Percentiles rank a stretch among this genome's conserved stretches.
Evolutionary conservation across 345 rosid genomes (phyloP).

Genomic region (Gossypium raimondii): DNA sequence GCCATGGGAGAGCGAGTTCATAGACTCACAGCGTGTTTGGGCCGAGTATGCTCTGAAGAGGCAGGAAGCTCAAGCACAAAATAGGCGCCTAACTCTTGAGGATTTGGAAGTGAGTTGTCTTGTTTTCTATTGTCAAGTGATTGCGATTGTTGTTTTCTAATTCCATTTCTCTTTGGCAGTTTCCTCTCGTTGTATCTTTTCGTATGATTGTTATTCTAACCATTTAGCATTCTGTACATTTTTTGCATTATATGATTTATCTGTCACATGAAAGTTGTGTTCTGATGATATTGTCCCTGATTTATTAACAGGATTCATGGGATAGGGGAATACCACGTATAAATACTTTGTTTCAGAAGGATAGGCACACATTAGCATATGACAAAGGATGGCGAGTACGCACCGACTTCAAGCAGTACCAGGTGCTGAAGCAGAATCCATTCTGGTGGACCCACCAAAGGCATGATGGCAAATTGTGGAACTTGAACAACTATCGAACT

Average conservation of each 20-base stretch:
- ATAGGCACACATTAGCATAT: conserved; percentile 90
- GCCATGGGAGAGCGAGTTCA: conserved; percentile 99
- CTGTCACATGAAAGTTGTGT: not conserved
- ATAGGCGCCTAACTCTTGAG: conserved; percentile 95
- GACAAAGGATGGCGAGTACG: conserved; percentile 99
- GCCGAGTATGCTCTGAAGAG: conserved; percentile 99
- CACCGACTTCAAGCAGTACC: conserved; percentile 98
- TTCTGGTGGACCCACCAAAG: conserved; percentile 99
- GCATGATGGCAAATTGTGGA: conserved; percentile 99
- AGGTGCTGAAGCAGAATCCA: conserved; percentile 96
- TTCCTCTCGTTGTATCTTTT: not conserved
- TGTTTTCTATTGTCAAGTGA: not conserved
- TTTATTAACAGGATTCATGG: conserved; percentile 83
- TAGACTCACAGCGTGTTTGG: conserved; percentile 99
- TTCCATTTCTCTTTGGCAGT: not conserved
- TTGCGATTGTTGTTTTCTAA: not conserved
- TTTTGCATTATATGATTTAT: not conserved
- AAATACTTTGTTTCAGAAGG: conserved; percentile 95
- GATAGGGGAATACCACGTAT: conserved; percentile 99
- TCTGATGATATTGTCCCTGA: not conserved
- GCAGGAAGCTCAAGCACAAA: conserved; percentile 99
- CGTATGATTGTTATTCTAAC: not conserved
- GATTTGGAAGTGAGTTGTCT: conserved; percentile 78
- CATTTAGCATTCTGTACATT: not conserved
- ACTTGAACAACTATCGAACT: conserved; percentile 94